These are phyloP conservation scores for Pichia sp. DNA, from an alignment of 1,139 yeast species.

Conservation along the genomic window DNA sequence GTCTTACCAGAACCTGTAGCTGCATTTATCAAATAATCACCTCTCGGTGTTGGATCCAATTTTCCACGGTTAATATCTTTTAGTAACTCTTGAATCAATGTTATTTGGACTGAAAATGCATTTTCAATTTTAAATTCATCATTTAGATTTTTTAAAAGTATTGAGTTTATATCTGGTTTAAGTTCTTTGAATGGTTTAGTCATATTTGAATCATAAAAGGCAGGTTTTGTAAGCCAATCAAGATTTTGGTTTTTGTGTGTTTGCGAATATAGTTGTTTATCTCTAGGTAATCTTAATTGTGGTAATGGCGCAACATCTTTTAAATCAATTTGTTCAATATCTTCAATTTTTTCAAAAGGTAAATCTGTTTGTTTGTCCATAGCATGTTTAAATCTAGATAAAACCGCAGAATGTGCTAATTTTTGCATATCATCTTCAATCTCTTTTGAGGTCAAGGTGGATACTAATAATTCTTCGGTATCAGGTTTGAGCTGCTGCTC, in stretches of 20 bases:
- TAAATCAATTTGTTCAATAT: conserved; percentile 26
- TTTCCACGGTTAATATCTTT: conserved; percentile 41
- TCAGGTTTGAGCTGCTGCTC: too few species aligned
- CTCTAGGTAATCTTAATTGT: conserved; percentile 64
- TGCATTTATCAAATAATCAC: conserved; percentile 85
- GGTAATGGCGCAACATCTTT: conserved; percentile 73
- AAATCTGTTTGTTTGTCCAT: conserved; percentile 25
- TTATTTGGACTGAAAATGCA: conserved; percentile 78
- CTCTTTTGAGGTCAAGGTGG: too few species aligned
- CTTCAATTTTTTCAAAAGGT: conserved; percentile 10
- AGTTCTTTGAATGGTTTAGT: conserved; percentile 41
- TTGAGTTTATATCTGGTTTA: conserved; percentile 31
- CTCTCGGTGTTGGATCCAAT: conserved; percentile 54
- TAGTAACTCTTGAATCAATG: conserved; percentile 54
- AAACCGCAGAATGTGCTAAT: conserved; percentile 32
- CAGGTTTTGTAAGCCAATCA: conserved; percentile 67
- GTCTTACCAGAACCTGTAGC: conserved; percentile 98
- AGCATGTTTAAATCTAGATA: conserved; percentile 37
- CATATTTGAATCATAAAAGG: conserved; percentile 42
- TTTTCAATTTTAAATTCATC: conserved; percentile 37
- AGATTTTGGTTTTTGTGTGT: conserved; percentile 38
- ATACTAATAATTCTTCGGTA: too few species aligned
- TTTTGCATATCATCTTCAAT: conserved; percentile 9
- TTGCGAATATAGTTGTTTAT: conserved; percentile 35
- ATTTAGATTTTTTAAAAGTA: conserved; percentile 42